Evolutionary conservation across 2,329 filamentous ascomycete species (phyloP), one percentile per base, ranked within the genome.

Genomic region (Ampelomyces quisqualis): DNA sequence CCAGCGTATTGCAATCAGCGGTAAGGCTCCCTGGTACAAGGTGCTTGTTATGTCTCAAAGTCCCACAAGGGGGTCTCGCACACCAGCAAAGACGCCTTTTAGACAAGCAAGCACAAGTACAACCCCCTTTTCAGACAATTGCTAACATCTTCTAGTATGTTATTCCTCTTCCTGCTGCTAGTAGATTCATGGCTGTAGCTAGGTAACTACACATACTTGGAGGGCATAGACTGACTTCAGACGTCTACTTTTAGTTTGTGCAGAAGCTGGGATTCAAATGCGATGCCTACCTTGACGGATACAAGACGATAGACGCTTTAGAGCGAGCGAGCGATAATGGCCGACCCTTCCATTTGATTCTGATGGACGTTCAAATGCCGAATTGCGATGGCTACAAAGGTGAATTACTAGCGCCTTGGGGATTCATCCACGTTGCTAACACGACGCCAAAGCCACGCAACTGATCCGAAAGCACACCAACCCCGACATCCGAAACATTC

Each of bases 361-460:
- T 96, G 30, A 96, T 96, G 90, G 90, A 96, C 64, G 89, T 95
- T 3, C 90, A 95, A 70, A 96, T 96, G 90, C 90, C 90, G 0
- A 82, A 94, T 3, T 79, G 95, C 7, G 90, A 96, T 64, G 90
- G 90, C 5, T 95, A 95, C 64, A 87, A 95, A 67, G 60, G 60
- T 62, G 54, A 29, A 45, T 28, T 10, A 7, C 18, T 36, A 20
- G 13, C 11, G 4, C 3, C 5, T 24, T 6, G 24, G 15, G 9
- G 3, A 24, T 11, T 7, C 7, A 20, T 5, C 17, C 11, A 7
- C 21, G 9, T 11, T 8, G 17, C 30, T 27, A 55, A 60, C 34
- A 63, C 31, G n/a, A 3, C 2, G 3, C 3, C 6, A 17, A 18
- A 62, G 90, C 90, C 1, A 96, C 90, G 0, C 85, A 86, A 51